These are phyloP conservation scores for Medicago ruthenica DNA, from an alignment of 306 rosid species.

Conservation along the genomic window DNA sequence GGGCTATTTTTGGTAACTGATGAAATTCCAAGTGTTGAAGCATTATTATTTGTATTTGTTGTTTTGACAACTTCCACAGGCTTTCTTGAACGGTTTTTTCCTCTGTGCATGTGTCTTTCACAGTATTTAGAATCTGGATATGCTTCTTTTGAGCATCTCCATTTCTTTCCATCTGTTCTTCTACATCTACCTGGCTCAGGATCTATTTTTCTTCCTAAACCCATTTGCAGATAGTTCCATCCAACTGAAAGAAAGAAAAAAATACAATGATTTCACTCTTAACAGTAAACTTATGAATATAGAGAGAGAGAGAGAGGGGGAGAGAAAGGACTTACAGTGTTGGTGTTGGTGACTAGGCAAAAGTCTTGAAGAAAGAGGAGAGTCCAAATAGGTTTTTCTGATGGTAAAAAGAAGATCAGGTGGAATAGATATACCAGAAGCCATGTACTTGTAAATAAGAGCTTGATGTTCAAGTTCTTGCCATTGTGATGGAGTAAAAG, in stretches of 20 bases:
- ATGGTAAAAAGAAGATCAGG: conserved; percentile 82
- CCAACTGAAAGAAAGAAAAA: too few species aligned
- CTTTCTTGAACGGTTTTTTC: conserved; percentile 99
- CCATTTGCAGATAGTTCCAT: conserved; percentile 87
- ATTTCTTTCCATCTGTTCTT: conserved; percentile 94
- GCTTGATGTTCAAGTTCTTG: conserved; percentile 98
- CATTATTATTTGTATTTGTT: conserved; percentile 27
- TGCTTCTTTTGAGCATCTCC: conserved; percentile 97
- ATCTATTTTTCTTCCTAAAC: conserved; percentile 85
- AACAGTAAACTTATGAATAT: not conserved
- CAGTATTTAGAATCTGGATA: conserved; percentile 88
- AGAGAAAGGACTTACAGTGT: conserved; percentile 50
- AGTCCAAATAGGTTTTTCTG: conserved; percentile 65
- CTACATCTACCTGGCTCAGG: conserved; percentile 95
- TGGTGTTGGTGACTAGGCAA: conserved; percentile 66
- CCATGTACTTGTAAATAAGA: conserved; percentile 90
- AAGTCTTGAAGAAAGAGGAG: conserved; percentile 61
- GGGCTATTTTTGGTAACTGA: conserved; percentile 48
- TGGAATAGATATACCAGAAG: conserved; percentile 85
- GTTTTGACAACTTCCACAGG: conserved; percentile 90
- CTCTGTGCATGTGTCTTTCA: conserved; percentile 98
- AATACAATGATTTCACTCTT: too few species aligned
- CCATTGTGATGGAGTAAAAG: conserved; percentile 87
- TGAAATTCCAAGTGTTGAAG: conserved; percentile 50
- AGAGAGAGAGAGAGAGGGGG: not conserved